Percentiles rank a stretch among this genome's conserved stretches.
These are phyloP conservation scores for Schizochytrium sp. DNA, from an alignment of 108 stramenopile species.

Conservation along the genomic window DNA sequence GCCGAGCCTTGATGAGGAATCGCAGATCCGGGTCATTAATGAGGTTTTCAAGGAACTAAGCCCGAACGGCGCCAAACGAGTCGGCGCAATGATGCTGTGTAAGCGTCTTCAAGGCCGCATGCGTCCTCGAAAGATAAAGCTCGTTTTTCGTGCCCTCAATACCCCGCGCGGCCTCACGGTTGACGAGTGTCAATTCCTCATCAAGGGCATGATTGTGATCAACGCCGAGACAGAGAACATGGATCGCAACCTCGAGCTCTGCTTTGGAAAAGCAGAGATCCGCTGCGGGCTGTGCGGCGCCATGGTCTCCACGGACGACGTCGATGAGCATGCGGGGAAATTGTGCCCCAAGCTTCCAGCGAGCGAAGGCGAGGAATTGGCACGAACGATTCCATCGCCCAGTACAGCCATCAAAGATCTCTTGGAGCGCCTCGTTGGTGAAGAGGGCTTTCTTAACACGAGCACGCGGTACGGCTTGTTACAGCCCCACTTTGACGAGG, in stretches of 20 bases:
- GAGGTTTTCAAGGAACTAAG: background rate
- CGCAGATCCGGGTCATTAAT: background rate
- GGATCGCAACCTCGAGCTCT: background rate
- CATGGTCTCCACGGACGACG: background rate
- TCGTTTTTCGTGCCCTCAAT: background rate
- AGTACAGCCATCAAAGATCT: background rate
- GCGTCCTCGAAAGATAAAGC: background rate
- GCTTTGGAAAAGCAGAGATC: background rate
- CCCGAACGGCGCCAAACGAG: background rate
- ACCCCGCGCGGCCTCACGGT: background rate
- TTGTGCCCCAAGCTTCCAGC: background rate
- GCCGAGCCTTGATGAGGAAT: background rate
- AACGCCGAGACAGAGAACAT: background rate
- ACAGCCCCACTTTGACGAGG: background rate
- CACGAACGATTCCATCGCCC: background rate
- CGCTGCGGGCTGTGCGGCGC: background rate
- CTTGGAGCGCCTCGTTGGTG: background rate
- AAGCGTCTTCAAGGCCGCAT: background rate
- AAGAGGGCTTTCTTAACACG: background rate
- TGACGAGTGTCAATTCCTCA: background rate
- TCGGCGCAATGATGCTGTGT: background rate
- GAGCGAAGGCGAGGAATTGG: background rate
- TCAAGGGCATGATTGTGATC: background rate
- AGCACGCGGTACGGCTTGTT: background rate
- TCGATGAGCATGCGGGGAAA: background rate